Percentiles rank a stretch among this genome's conserved stretches.
Evolutionary conservation across 164 flowering plant genomes (phyloP).

Genomic region (Vitis riparia): DNA sequence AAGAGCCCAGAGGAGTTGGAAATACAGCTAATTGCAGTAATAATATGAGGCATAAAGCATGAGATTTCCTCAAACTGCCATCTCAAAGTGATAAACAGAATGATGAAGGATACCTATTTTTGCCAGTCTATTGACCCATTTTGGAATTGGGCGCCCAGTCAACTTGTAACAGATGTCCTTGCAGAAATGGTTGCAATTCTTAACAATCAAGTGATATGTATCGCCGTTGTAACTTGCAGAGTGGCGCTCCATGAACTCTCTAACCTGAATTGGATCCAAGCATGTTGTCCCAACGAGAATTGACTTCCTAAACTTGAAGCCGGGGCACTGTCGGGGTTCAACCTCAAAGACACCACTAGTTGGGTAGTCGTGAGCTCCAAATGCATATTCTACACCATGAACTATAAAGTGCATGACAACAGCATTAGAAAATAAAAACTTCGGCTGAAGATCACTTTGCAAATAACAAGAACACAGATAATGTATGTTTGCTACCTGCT

Average conservation of each 20-base stretch:
- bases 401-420: conserved; percentile 40
- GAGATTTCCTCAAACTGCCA: neutral
- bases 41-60: neutral
- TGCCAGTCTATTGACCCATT: conserved; percentile 97
- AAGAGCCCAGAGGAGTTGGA: too few species aligned
- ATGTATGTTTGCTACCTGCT: neutral
- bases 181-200: conserved; percentile 99
- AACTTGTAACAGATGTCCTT: conserved; percentile 80
- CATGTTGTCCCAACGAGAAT: conserved; percentile 84
- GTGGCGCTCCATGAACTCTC: conserved; percentile 83
- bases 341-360: conserved; percentile 97
- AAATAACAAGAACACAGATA: neutral
- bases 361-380: conserved; percentile 94
- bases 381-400: conserved; percentile 97
- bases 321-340: conserved; percentile 96
- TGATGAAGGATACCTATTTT: conserved; percentile 60
- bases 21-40: too few species aligned
- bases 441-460: neutral
- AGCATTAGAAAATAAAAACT: conserved; percentile 8
- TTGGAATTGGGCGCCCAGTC: conserved; percentile 82
- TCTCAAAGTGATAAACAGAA: neutral
- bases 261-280: conserved; percentile 70
- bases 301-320: conserved; percentile 91
- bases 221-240: conserved; percentile 84
- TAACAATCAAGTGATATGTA: conserved; percentile 84